phyloP scores from a whole-genome alignment of 2,329 filamentous ascomycete species.

The Aspergillus ochraceoroseus region DNA sequence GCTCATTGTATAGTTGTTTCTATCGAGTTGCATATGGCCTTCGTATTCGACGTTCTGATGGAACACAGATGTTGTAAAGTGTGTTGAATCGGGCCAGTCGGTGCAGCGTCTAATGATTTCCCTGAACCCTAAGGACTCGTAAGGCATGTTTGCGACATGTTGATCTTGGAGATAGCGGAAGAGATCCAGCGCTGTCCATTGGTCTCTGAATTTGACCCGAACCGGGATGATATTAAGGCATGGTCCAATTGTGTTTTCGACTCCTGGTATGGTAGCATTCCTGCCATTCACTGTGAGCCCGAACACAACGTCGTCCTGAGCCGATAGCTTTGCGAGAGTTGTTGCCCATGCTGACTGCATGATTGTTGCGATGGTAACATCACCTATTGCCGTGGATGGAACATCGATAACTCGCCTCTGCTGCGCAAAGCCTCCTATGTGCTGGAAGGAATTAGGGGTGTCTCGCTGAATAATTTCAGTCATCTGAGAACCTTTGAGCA shows the following conservation, averaged over 20 bases:
- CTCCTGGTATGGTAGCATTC: conserved; percentile 53
- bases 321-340: conserved; percentile 54
- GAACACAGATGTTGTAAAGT: conserved; percentile 41
- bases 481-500: conserved; percentile 55
- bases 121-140: conserved; percentile 52
- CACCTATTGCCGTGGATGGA: conserved; percentile 47
- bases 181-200: conserved; percentile 52
- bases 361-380: conserved; percentile 59
- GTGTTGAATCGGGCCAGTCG: conserved; percentile 41
- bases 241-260: conserved; percentile 58
- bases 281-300: conserved; percentile 63
- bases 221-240: conserved; percentile 65
- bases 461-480: conserved; percentile 37
- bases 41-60: conserved; percentile 39
- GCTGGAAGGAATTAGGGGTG: conserved; percentile 34
- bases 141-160: conserved; percentile 53
- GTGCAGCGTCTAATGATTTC: conserved; percentile 49
- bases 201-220: conserved; percentile 51
- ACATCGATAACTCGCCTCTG: conserved; percentile 36
- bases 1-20: conserved; percentile 38
- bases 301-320: conserved; percentile 56
- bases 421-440: conserved; percentile 35
- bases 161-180: conserved; percentile 54
- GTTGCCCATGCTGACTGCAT: conserved; percentile 65
- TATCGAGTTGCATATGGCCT: conserved; percentile 36